A percentile compares a stretch with the other conserved stretches of the same genome.
Evolutionary conservation across 345 rosid species (phyloP).

Genomic region (Gossypium australe): DNA sequence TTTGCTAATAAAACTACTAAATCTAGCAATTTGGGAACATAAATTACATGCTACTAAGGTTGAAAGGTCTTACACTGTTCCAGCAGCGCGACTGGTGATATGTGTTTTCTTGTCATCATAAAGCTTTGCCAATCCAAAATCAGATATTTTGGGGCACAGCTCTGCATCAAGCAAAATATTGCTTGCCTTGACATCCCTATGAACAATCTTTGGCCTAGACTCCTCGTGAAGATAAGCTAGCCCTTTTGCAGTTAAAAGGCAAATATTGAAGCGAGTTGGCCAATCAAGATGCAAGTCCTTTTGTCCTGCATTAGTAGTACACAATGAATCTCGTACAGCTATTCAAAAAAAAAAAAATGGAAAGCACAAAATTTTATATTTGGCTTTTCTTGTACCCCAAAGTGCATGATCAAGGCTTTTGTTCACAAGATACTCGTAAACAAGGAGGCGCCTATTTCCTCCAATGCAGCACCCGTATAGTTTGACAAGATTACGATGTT

Average conservation of each 20-base stretch:
- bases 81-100: conserved; percentile 53
- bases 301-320: conserved; percentile 21
- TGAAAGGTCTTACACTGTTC: conserved; percentile 40
- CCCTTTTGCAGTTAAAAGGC: conserved; percentile 48
- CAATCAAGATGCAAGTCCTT: conserved; percentile 32
- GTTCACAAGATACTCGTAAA: conserved; percentile 70
- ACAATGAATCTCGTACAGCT: not conserved
- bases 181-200: conserved; percentile 56
- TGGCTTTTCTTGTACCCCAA: conserved; percentile 33
- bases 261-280: conserved; percentile 37
- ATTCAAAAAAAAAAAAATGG: not conserved
- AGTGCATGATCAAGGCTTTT: conserved; percentile 72
- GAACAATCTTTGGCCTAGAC: conserved; percentile 46
- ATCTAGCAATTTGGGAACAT: not conserved
- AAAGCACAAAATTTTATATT: not conserved
- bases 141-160: conserved; percentile 50
- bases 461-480: conserved; percentile 67
- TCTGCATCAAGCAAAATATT: conserved; percentile 51
- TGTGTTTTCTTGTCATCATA: conserved; percentile 51
- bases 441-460: conserved; percentile 53
- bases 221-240: conserved; percentile 53
- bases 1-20: not conserved
- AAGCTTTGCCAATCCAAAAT: conserved; percentile 61
- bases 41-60: not conserved
- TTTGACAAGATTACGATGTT: conserved; percentile 67